phyloP scores from a whole-genome alignment of 2,329 filamentous ascomycete genomes.

The Raffaelea albimanens region DNA sequence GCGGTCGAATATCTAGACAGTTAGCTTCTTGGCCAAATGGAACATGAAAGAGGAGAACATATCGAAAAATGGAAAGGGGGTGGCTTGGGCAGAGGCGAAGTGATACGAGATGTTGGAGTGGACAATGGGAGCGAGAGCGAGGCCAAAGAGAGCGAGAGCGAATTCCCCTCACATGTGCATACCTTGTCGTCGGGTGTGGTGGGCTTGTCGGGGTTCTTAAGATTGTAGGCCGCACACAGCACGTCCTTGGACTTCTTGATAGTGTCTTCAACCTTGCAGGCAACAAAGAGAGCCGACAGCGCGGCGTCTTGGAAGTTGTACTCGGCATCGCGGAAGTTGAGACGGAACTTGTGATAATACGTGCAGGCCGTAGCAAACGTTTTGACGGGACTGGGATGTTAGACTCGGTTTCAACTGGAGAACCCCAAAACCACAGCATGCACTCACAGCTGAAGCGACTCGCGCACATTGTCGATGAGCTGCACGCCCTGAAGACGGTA shows the following conservation, averaged over 20 bases:
- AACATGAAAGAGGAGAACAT: no score
- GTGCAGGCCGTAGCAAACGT: slow-evolving; percentile 87
- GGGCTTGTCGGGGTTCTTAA: slow-evolving; percentile 61
- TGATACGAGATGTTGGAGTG: not conserved
- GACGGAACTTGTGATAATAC: slow-evolving; percentile 89
- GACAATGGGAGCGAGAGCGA: no score
- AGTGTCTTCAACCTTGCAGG: slow-evolving; percentile 96
- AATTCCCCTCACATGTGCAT: slow-evolving; percentile 16
- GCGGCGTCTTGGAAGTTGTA: slow-evolving; percentile 84
- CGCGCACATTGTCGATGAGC: slow-evolving; percentile 78
- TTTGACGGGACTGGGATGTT: slow-evolving; percentile 58
- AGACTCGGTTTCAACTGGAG: no score
- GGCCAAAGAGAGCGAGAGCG: not conserved
- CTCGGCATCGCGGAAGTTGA: slow-evolving; percentile 75
- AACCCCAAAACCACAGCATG: not conserved
- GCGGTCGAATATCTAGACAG: slow-evolving; percentile 62
- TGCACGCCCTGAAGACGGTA: slow-evolving; percentile 78
- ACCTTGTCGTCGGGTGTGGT: slow-evolving; percentile 76
- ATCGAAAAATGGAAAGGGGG: no score
- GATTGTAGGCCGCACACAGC: slow-evolving; percentile 78
- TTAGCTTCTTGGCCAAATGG: no score
- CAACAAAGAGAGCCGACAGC: slow-evolving; percentile 78
- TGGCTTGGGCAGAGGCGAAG: not conserved
- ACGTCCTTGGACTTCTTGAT: slow-evolving; percentile 95
- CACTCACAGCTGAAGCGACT: slow-evolving; percentile 66